Evolutionary conservation across 495 filamentous ascomycete genomes (phyloP).

Genomic region (Beverwykella pulmonaria): DNA sequence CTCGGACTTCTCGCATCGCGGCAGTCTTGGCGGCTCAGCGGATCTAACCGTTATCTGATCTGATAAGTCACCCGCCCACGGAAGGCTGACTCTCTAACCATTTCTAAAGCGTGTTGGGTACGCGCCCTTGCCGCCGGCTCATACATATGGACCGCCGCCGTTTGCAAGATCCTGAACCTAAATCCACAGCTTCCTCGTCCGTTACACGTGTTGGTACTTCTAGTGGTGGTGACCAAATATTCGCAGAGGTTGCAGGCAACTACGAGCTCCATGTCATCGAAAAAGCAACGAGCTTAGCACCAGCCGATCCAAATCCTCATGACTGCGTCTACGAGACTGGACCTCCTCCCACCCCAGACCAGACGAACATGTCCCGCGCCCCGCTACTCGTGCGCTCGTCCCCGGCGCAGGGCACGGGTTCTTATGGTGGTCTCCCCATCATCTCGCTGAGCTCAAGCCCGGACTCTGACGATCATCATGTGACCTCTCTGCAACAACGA

Average conservation of each 20-base stretch:
- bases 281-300: slow-evolving; percentile 27
- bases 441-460: slow-evolving; percentile 36
- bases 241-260: slow-evolving; percentile 6
- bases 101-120: not conserved
- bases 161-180: slow-evolving; percentile 2
- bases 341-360: not conserved
- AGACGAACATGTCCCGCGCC: slow-evolving; percentile 35
- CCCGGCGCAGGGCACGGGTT: slow-evolving; percentile 39
- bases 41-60: slow-evolving; percentile 36
- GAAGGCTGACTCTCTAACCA: slow-evolving; percentile 4
- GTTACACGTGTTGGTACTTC: not conserved
- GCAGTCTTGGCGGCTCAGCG: not conserved
- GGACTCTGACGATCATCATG: slow-evolving; percentile 21
- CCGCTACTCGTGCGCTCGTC: slow-evolving; percentile 38
- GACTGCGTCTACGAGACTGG: slow-evolving; percentile 15
- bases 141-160: slow-evolving; percentile 23
- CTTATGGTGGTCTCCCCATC: slow-evolving; percentile 39
- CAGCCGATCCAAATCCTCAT: slow-evolving; percentile 19
- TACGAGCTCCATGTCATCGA: slow-evolving; percentile 34
- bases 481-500: slow-evolving; percentile 12
- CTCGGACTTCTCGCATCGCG: not conserved
- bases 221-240: slow-evolving; percentile 15
- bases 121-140: slow-evolving; percentile 25
- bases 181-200: slow-evolving; percentile 8
- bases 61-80: slow-evolving; percentile 15